Evolutionary conservation across 345 rosid genomes (phyloP).

Genomic region (Eucalyptus tenuipes): DNA sequence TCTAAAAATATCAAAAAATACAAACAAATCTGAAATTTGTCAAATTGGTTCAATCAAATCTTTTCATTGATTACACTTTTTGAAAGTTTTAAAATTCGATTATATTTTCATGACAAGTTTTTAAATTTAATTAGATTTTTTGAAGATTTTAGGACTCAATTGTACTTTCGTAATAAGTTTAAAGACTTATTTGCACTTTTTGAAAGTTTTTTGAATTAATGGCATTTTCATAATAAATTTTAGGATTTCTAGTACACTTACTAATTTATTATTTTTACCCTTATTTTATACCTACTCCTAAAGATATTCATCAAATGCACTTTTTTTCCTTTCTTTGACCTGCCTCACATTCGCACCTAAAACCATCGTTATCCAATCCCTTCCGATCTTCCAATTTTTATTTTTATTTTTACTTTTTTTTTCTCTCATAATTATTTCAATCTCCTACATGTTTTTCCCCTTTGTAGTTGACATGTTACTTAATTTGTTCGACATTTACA

Average conservation of each 20-base stretch:
- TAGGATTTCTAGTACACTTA: no score
- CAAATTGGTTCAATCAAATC: no score
- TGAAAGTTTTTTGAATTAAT: no score
- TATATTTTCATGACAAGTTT: fast-evolving
- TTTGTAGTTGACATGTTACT: neutral
- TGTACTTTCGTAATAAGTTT: no score
- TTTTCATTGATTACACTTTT: fast-evolving
- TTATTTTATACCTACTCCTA: neutral
- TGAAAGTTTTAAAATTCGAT: no score
- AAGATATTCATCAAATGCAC: neutral
- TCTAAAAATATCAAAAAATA: no score
- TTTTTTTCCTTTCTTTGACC: neutral
- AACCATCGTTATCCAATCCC: neutral
- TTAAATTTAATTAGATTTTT: fast-evolving
- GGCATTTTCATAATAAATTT: no score
- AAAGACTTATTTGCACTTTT: no score
- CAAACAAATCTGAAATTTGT: no score
- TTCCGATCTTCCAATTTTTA: neutral
- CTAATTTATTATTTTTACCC: neutral
- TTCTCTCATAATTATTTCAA: neutral
- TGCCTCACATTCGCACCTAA: neutral
- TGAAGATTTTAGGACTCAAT: fast-evolving
- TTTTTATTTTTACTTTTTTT: no score
- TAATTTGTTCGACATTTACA: neutral
- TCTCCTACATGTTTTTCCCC: neutral